Evolutionary conservation across 1,139 yeast genomes (phyloP).

Genomic region (Lodderomyces elongisporus): DNA sequence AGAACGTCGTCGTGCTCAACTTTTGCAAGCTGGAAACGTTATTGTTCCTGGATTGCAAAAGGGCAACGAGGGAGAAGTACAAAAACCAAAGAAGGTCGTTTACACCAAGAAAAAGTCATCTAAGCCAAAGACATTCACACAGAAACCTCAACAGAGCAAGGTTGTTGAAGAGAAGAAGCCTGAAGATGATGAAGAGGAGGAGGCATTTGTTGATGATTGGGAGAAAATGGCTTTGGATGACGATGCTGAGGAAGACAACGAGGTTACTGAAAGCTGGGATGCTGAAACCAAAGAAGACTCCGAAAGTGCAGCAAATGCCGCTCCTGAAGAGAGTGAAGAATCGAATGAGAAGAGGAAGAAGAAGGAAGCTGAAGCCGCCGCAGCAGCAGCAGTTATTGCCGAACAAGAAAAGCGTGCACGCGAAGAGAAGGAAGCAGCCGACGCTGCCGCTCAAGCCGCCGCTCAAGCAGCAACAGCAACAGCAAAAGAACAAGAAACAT

Average conservation of each 20-base stretch:
- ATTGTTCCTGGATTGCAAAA: conserved; percentile 68
- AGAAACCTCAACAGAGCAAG: conserved; percentile 17
- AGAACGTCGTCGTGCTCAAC: conserved; percentile 86
- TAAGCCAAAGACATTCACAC: conserved; percentile 33
- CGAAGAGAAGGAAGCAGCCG: conserved; percentile 5
- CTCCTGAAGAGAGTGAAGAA: conserved; percentile 6
- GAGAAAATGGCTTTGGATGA: conserved; percentile 58
- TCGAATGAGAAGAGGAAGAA: conserved; percentile 2
- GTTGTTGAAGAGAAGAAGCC: conserved; percentile 14
- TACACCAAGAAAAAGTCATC: conserved; percentile 69
- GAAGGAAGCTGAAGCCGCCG: conserved; percentile 1
- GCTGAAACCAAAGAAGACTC: conserved; percentile 15
- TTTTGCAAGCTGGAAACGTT: conserved; percentile 70
- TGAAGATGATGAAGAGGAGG: conserved; percentile 33
- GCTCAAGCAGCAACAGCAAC: conserved; percentile 4
- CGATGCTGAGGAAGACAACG: conserved; percentile 38
- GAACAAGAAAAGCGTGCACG: conserved; percentile 3
- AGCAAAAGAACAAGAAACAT: conserved; percentile 1
- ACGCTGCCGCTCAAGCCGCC: conserved; percentile 13
- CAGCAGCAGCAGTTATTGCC: conserved; percentile 7
- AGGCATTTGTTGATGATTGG: conserved; percentile 60
- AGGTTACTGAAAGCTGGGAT: conserved; percentile 17
- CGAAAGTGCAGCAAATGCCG: conserved; percentile 19
- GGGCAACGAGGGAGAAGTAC: conserved; percentile 16
- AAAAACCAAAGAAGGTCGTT: conserved; percentile 63